Evolutionary conservation across 192 early-diverging fungal species (phyloP).

Genomic region (Dissophora ornata): DNA sequence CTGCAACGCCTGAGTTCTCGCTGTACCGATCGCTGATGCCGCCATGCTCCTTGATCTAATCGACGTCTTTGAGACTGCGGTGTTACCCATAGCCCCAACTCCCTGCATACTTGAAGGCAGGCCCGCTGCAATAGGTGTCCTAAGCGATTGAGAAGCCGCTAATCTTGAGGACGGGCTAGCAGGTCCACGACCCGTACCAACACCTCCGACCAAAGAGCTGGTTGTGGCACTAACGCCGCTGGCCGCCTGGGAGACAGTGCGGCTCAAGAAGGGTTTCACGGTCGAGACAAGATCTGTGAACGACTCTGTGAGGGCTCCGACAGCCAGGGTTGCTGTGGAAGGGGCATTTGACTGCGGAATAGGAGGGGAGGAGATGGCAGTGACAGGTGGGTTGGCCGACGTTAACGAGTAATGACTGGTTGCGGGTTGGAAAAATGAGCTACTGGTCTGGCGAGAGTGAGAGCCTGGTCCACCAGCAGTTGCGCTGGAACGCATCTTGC

Average conservation of each 20-base stretch:
- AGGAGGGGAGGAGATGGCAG: slow-evolving; percentile 25
- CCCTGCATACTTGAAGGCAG: slow-evolving; percentile 24
- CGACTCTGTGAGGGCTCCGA: slow-evolving; percentile 30
- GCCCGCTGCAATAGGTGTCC: slow-evolving; percentile 49
- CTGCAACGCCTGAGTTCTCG: slow-evolving; percentile 32
- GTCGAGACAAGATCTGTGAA: slow-evolving; percentile 39
- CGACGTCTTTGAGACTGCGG: slow-evolving; percentile 41
- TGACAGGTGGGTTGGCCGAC: slow-evolving; percentile 14
- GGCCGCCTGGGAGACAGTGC: slow-evolving; percentile 21
- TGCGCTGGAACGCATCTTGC: slow-evolving; percentile 21
- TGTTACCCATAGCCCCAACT: slow-evolving; percentile 33
- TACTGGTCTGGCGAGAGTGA: slow-evolving; percentile 6
- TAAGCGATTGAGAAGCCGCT: slow-evolving; percentile 15
- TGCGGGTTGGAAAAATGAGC: slow-evolving; percentile 11
- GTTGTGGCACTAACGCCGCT: slow-evolving; percentile 7
- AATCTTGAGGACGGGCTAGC: slow-evolving; percentile 24
- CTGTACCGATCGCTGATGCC: slow-evolving; percentile 35
- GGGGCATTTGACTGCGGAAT: slow-evolving; percentile 4
- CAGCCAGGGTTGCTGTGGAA: slow-evolving; percentile 22
- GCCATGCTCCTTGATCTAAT: slow-evolving; percentile 37
- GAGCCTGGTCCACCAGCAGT: slow-evolving; percentile 1
- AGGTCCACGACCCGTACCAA: slow-evolving; percentile 30
- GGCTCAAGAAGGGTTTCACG: slow-evolving; percentile 38
- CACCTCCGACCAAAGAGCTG: slow-evolving; percentile 31
- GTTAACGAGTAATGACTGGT: not conserved